These are phyloP conservation scores for Yamadazyma diddensiae DNA, from an alignment of 1,139 yeast genomes.

Conservation along the genomic window DNA sequence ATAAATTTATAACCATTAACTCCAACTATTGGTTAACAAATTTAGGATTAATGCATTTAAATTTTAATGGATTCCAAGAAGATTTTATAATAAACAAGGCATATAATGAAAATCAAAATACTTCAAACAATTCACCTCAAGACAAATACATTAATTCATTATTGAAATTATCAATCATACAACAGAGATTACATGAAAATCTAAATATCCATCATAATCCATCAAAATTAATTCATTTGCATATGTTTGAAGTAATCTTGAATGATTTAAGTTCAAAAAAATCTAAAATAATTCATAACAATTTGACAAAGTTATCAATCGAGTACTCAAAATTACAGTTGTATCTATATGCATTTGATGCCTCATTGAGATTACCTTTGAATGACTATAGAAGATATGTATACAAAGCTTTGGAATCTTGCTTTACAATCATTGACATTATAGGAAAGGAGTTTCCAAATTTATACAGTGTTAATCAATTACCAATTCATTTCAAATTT, in stretches of 20 bases:
- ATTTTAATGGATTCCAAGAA: constrained; percentile 39
- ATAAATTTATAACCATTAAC: constrained; percentile 43
- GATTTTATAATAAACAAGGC: constrained; percentile 42
- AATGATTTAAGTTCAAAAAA: constrained; percentile 25
- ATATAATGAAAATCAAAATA: constrained; percentile 18
- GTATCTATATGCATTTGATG: constrained; percentile 32
- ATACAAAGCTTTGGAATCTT: constrained; percentile 29
- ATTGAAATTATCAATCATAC: constrained; percentile 39
- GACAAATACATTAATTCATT: constrained; percentile 41
- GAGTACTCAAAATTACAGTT: constrained; percentile 42
- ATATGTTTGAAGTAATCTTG: constrained; percentile 44
- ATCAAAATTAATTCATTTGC: constrained; percentile 34
- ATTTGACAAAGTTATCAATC: constrained; percentile 32
- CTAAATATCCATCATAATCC: constrained; percentile 23
- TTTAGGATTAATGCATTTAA: constrained; percentile 39
- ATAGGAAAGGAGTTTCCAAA: constrained; percentile 22
- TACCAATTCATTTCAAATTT: constrained; percentile 43
- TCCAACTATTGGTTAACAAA: constrained; percentile 45
- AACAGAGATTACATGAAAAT: constrained; percentile 41
- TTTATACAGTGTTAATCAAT: constrained; percentile 25
- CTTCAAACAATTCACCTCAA: constrained; percentile 7
- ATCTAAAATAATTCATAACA: constrained; percentile 19
- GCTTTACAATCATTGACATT: constrained; percentile 26
- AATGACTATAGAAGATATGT: constrained; percentile 30
- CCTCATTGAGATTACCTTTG: constrained; percentile 26